Percentiles rank a stretch among this genome's conserved stretches.
Conservation (phyloP, 129 eudicot species). For the Silybum marianum region DNA sequence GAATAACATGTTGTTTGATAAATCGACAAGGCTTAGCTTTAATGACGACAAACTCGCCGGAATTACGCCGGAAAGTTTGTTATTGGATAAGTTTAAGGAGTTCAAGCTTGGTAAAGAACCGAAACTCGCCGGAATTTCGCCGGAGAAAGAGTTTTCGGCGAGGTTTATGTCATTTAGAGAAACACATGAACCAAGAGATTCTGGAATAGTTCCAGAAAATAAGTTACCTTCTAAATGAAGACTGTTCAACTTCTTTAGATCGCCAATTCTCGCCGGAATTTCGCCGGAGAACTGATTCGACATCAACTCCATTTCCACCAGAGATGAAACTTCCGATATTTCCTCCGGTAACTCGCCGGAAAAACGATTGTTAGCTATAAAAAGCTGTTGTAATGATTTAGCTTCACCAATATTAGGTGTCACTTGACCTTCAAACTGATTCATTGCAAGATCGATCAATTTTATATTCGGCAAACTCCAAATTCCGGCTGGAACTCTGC, state of each 20-base stretch:
- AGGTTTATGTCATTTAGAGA: conserved; percentile 52
- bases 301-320: conserved; percentile 53
- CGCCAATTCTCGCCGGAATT: conserved; percentile 46
- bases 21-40: conserved; percentile 62
- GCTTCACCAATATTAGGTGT: conserved; percentile 49
- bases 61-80: conserved; percentile 61
- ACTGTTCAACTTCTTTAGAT: conserved; percentile 43
- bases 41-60: conserved; percentile 48
- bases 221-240: conserved; percentile 48
- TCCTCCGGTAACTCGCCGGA: conserved; percentile 56
- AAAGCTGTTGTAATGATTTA: conserved; percentile 47
- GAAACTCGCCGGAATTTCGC: conserved; percentile 53
- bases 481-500: conserved; percentile 25
- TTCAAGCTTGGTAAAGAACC: conserved; percentile 53
- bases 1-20: conserved; percentile 52
- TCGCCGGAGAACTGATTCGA: conserved; percentile 57
- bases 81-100: conserved; percentile 53
- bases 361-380: conserved; percentile 50
- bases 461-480: conserved; percentile 30
- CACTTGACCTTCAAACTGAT: conserved; percentile 61
- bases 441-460: conserved; percentile 43
- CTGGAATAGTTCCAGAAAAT: conserved; percentile 56
- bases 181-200: conserved; percentile 62
- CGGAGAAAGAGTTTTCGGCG: conserved; percentile 49
- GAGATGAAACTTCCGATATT: conserved; percentile 42